Base-by-base conservation (phyloP, 805 yeast species). In the Zygotorulaspora danielsina region DNA sequence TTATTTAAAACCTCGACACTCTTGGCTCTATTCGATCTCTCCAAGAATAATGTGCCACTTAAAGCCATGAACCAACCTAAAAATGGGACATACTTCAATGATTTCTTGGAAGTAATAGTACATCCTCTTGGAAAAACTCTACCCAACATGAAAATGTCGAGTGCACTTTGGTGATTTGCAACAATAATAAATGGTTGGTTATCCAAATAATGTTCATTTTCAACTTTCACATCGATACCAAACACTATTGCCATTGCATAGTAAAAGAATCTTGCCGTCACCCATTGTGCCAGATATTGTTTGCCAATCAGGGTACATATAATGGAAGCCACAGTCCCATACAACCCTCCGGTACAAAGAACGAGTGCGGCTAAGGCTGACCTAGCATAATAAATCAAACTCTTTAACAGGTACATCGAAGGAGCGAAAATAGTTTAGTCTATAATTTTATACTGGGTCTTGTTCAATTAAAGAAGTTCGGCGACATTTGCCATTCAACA, bases 41-140 rank as follows among this genome's bases (percentile, higher is more conserved):
- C 96, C 39, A 93, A 70, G 65, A 93, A 93, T 52, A 90, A 82
- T 2, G 97, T 83, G 9, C 96, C 96, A 46, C 93, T 79, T 17
- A 87, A 73, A 18, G 78, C 56, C 98, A 93, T 89, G 67, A 89
- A 93, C 97, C 97, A 90, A 10, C 99, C 99, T 51, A 93, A 70
- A 53, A 93, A 75, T 12, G 99, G 99, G 37, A 87, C 69, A 58
- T 76, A 86, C 54, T 84, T 79, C 54, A 93, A 72, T 4, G 85
- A 81, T 60, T 78, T 79, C 65, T 93, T 93, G 24, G 97, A 93
- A 1, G 97, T 93, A 32, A 93, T 96, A 6, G 89, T 80, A 68
- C 89, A 87, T 36, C 85, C 86, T 34, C 79, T 78, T 36, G 95
- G 96, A 71, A 93, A 93, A 29, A 86, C 64, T 49, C 75, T 77